Base-by-base conservation (phyloP, 192 early-diverging fungal genomes). In the Dispira simplex region DNA sequence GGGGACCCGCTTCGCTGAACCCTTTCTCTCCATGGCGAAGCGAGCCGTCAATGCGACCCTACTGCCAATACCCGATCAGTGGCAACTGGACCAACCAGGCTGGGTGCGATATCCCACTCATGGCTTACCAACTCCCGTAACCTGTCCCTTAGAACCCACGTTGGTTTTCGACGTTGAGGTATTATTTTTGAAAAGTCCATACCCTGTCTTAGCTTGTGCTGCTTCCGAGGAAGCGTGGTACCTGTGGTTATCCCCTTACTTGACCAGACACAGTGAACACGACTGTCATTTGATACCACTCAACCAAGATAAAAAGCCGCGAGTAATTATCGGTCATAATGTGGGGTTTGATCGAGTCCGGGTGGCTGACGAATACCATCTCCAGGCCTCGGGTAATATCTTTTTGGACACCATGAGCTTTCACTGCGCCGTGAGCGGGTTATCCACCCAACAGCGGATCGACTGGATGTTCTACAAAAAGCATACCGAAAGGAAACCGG, bases 401-500 rank as follows among this genome's bases (percentile, higher is more conserved):
- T 97, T 83, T 69, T 49, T 98, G 11, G 96, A 98, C 70, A 98
- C 96, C 1, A 87, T 98, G 86, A 88, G 86, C 66, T 74, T 98
- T 52, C 96, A 98, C 63, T 86, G 86, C 28, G 85, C 93, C 8
- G 82, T 85, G 9, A 84, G 88, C 46, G 96, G 96, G 5, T 74
- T 98, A 13, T 95, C 90, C 46, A 83, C 82, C 20, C 93, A 91
- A 70, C 96, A 98, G 71, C 78, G 93, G 25, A 76, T 81, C 11
- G 67, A 74, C 21, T 98, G 92, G 91, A 75, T 83, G 63, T 78
- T 75, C 49, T 81, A 88, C 66, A 60, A 79, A 46, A 88, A 87
- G 57, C 79, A 77, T 26, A 49, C 1, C 21, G 18, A 49, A 49
- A 49, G 21, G 16, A 21, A 16, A 4, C 8, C 48, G 18, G 21